phyloP scores from a whole-genome alignment of 2,329 filamentous ascomycete species.

The Didymellaceae sp. region DNA sequence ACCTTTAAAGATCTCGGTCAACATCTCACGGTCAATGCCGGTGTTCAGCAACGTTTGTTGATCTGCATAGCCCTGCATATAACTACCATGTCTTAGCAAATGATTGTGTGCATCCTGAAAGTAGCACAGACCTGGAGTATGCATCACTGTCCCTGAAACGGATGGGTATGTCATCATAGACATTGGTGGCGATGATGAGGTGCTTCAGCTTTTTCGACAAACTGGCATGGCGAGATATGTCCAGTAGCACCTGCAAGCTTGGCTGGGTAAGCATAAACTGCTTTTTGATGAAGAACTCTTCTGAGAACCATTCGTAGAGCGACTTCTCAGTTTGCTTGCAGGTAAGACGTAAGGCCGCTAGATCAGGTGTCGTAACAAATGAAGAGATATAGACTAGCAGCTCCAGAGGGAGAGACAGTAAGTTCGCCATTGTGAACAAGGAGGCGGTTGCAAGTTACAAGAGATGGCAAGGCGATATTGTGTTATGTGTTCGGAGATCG shows the following conservation, averaged over 20 bases:
- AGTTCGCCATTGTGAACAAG: conserved; percentile 25
- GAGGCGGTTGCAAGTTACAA: not conserved
- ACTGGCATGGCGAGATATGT: conserved; percentile 49
- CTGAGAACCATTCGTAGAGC: conserved; percentile 63
- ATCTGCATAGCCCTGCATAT: conserved; percentile 29
- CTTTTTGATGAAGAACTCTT: conserved; percentile 69
- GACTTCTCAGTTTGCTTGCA: conserved; percentile 63
- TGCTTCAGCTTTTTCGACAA: conserved; percentile 52
- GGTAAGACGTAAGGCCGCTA: conserved; percentile 61
- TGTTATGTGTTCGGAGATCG: not conserved
- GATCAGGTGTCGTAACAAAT: conserved; percentile 62
- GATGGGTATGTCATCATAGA: conserved; percentile 26
- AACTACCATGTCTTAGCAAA: conserved; percentile 12
- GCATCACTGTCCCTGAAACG: conserved; percentile 23
- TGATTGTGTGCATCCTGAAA: too few species aligned
- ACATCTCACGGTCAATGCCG: conserved; percentile 60
- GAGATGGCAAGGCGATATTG: not conserved
- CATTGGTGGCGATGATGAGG: conserved; percentile 59
- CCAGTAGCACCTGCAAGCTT: conserved; percentile 61
- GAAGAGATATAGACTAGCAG: conserved; percentile 61
- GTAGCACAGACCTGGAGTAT: conserved; percentile 9
- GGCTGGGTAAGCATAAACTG: conserved; percentile 68
- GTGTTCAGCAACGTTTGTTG: conserved; percentile 44
- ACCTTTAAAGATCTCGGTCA: conserved; percentile 62
- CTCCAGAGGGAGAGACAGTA: conserved; percentile 61